Percentiles rank a stretch among this genome's conserved stretches.
Conservation (phyloP, 2,329 filamentous ascomycete genomes). For the Colletotrichum tamarilloi region DNA sequence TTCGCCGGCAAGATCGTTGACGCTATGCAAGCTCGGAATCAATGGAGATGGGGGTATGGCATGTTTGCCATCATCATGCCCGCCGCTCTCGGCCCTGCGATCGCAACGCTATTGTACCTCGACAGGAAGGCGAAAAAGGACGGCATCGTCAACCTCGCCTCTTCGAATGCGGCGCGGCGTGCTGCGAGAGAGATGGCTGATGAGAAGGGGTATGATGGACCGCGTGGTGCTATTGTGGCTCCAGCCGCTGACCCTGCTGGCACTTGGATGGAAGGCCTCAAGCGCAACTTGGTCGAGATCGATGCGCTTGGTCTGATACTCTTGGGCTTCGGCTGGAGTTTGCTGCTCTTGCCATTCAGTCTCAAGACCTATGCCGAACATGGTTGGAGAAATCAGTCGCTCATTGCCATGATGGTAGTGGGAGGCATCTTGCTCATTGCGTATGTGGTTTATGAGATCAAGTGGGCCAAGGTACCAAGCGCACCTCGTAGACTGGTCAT, state of each 20-base stretch:
- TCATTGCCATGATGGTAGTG: conserved; percentile 55
- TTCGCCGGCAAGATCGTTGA: conserved; percentile 66
- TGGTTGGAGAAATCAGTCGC: conserved; percentile 57
- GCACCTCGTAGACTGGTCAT: conserved; percentile 29
- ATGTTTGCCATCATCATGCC: conserved; percentile 67
- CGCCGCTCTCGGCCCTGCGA: conserved; percentile 61
- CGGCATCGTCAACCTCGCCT: conserved; percentile 44
- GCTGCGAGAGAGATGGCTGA: conserved; percentile 36
- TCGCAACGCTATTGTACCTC: conserved; percentile 59
- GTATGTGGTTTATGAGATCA: conserved; percentile 60
- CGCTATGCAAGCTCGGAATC: conserved; percentile 48
- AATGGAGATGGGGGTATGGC: conserved; percentile 58
- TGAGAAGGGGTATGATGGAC: conserved; percentile 32
- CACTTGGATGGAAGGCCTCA: conserved; percentile 16
- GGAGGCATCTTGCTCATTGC: conserved; percentile 55
- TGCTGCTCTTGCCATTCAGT: conserved; percentile 64
- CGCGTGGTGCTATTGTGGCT: conserved; percentile 37
- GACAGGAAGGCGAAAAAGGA: conserved; percentile 59
- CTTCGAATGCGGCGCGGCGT: conserved; percentile 41
- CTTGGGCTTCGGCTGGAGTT: conserved; percentile 58
- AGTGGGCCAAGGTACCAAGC: conserved; percentile 39
- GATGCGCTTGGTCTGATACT: conserved; percentile 54
- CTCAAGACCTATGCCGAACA: conserved; percentile 47
- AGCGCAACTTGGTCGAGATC: conserved; percentile 46
- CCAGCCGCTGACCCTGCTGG: background rate